Conservation (phyloP, 148 eudicot genomes). For the Diospyros lotus region DNA sequence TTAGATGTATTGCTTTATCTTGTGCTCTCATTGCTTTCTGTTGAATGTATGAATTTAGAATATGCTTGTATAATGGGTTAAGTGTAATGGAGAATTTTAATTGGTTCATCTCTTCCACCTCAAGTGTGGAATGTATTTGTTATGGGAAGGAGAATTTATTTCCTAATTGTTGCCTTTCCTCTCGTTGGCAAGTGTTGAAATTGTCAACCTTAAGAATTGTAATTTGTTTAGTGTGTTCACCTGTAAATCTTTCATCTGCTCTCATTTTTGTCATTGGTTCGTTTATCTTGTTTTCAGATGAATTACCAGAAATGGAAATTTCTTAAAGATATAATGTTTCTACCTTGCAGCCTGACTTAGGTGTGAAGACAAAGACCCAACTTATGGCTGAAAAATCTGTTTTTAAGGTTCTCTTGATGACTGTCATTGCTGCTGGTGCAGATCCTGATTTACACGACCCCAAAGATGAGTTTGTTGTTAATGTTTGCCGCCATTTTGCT, state of each 20-base stretch:
- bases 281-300: neutral
- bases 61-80: neutral
- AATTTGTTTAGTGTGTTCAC: neutral
- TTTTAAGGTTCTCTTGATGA: slow-evolving; percentile 88
- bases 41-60: neutral
- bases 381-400: slow-evolving; percentile 96
- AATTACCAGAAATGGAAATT: neutral
- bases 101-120: slow-evolving; percentile 2
- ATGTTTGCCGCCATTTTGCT: slow-evolving; percentile 90
- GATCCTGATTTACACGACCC: slow-evolving; percentile 71
- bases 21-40: neutral
- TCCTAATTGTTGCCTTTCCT: neutral
- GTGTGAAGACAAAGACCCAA: slow-evolving; percentile 98
- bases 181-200: neutral
- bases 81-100: neutral
- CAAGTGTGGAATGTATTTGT: neutral
- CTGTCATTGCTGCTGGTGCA: slow-evolving; percentile 82
- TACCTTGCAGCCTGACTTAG: slow-evolving; percentile 73
- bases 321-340: neutral
- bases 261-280: neutral
- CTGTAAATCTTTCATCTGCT: neutral
- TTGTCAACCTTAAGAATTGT: neutral
- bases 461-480: slow-evolving; percentile 69
- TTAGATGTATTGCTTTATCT: neutral
- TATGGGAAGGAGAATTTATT: neutral